A percentile compares a stretch with the other conserved stretches of the same genome.
Conservation (phyloP, 495 filamentous ascomycete species). For the Corynascus novoguineensis region DNA sequence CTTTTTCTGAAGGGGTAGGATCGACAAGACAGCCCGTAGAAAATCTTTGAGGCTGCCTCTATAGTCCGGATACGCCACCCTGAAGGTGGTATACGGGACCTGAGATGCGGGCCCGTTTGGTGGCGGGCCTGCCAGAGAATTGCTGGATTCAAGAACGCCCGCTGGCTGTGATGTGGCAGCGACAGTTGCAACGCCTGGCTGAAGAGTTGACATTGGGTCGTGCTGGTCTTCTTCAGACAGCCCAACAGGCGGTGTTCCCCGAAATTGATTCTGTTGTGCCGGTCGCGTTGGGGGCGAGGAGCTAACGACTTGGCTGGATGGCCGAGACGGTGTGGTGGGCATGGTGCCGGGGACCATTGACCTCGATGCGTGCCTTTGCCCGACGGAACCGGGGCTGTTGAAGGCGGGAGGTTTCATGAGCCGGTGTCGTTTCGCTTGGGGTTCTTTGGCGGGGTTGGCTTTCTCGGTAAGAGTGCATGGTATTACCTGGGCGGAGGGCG, state of each 20-base stretch:
- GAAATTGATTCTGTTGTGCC: not conserved
- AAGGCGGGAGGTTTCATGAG: slow-evolving; percentile 12
- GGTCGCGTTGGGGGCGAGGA: not conserved
- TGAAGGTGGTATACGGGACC: slow-evolving; percentile 46
- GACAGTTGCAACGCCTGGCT: not conserved
- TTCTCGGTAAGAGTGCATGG: slow-evolving; percentile 26
- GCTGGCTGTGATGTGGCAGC: not conserved
- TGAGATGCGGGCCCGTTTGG: slow-evolving; percentile 24
- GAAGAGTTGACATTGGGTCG: not conserved
- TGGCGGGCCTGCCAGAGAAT: slow-evolving; percentile 11
- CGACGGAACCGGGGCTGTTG: slow-evolving; percentile 1
- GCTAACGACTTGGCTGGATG: not conserved
- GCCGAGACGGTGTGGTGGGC: not conserved
- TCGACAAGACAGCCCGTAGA: slow-evolving; percentile 46
- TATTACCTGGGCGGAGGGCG: slow-evolving; percentile 41
- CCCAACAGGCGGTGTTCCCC: not conserved
- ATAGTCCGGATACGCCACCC: slow-evolving; percentile 53
- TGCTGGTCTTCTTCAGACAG: not conserved
- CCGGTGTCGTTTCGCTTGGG: slow-evolving; percentile 10
- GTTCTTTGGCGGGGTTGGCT: not conserved
- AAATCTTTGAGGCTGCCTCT: slow-evolving; percentile 51
- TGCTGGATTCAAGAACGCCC: slow-evolving; percentile 5
- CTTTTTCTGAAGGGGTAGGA: slow-evolving; percentile 43
- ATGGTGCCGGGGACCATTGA: not conserved
- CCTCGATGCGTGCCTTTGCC: not conserved